A percentile compares a stretch with the other conserved stretches of the same genome.
Evolutionary conservation across 169 alveolate species (phyloP).

Genomic region (Pseudocohnilembus persalinus): DNA sequence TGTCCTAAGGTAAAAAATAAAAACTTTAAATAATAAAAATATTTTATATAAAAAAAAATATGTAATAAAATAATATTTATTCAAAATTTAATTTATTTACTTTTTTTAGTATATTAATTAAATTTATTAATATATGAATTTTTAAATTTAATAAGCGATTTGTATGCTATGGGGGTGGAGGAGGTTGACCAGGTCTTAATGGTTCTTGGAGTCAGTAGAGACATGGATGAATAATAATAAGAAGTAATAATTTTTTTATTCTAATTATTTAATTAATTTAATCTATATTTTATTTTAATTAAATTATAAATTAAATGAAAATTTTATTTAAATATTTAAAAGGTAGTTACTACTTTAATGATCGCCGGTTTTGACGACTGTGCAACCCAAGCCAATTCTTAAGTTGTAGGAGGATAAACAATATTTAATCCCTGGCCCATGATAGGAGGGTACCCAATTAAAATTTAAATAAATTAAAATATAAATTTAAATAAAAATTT

Average conservation of each 20-base stretch:
- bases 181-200: conserved; percentile 72
- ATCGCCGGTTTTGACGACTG: conserved; percentile 81
- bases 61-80: no score
- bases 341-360: conserved; percentile 65
- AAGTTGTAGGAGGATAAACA: conserved; percentile 85
- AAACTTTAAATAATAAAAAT: no score
- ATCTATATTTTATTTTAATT: not conserved
- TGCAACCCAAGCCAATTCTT: conserved; percentile 74
- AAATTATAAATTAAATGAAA: not conserved
- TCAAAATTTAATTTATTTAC: no score
- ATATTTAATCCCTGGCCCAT: conserved; percentile 85
- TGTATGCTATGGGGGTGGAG: conserved; percentile 84
- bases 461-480: no score
- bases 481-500: no score
- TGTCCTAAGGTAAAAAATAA: no score
- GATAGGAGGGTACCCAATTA: conserved; percentile 64
- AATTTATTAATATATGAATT: no score
- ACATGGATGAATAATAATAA: conserved; percentile 63
- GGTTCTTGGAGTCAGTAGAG: conserved; percentile 70
- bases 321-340: not conserved
- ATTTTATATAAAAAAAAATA: no score
- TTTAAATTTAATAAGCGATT: no score
- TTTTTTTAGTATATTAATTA: no score
- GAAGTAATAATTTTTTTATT: conserved; percentile 33
- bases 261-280: not conserved